Conservation (phyloP, 371 early-diverging fungal species). For the Syncephalis plumigaleata region DNA sequence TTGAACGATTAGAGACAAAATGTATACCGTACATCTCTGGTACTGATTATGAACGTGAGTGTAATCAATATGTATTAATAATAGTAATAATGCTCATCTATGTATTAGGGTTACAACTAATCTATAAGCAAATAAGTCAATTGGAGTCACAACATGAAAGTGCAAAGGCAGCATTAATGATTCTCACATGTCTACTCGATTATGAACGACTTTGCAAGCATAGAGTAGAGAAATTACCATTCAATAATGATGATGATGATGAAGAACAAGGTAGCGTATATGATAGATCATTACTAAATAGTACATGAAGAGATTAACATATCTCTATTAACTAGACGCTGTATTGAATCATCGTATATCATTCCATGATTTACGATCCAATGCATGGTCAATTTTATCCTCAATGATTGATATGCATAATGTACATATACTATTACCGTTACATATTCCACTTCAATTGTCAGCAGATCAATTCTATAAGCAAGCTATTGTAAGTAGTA, state of each 20-base stretch:
- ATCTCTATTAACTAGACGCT: no score
- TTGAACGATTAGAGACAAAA: neutral
- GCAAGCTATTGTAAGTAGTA: neutral
- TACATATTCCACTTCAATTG: neutral
- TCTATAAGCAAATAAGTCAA: constrained; percentile 14
- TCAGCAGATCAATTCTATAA: neutral
- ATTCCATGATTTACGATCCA: neutral
- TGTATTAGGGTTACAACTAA: constrained; percentile 13
- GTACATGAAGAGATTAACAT: no score
- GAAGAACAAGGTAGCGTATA: no score
- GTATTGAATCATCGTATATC: no score
- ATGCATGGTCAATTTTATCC: neutral
- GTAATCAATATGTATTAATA: neutral
- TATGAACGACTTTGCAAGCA: neutral
- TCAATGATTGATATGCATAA: neutral
- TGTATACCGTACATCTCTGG: neutral
- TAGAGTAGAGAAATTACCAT: no score
- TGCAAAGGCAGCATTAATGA: constrained; percentile 7
- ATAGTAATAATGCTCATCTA: neutral
- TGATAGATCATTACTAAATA: no score
- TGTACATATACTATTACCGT: neutral
- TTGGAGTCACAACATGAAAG: constrained; percentile 11
- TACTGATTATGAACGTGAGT: neutral
- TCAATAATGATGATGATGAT: no score
- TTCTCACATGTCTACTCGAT: neutral